Evolutionary conservation across 306 rosid genomes (phyloP).

Genomic region (Dalbergia cultrata): DNA sequence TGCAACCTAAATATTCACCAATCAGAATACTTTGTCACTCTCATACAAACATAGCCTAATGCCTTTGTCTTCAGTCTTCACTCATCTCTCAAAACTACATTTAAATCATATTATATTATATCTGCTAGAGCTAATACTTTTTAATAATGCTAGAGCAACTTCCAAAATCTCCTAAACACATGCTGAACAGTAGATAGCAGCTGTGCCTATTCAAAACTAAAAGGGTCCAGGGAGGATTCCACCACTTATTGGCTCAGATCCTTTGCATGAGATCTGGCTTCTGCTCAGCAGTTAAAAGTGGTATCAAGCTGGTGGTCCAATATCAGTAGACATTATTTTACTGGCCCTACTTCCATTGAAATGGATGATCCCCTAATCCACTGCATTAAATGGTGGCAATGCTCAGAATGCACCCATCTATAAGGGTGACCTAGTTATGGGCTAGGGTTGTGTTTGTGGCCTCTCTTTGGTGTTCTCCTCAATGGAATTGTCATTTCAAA

Average conservation of each 20-base stretch:
- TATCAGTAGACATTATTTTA: not conserved
- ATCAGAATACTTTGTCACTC: constrained; percentile 2
- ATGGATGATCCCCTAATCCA: too few relatives aligned
- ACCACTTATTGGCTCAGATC: not conserved
- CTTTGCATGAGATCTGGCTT: constrained; percentile 23
- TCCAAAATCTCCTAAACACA: constrained; percentile 19
- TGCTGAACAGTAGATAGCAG: constrained; percentile 29
- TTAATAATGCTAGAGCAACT: constrained; percentile 1
- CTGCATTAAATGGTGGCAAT: too few relatives aligned
- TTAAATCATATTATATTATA: constrained; percentile 3
- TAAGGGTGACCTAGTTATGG: too few relatives aligned
- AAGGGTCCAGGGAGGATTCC: not conserved
- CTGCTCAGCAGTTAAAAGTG: not conserved
- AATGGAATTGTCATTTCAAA: too few relatives aligned
- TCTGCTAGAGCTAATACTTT: not conserved
- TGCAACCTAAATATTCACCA: constrained; percentile 11
- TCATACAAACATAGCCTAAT: not conserved
- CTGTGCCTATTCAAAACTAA: constrained; percentile 32
- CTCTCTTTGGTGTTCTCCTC: too few relatives aligned
- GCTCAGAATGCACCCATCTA: too few relatives aligned
- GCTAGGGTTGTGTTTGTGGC: too few relatives aligned
- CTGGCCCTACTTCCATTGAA: too few relatives aligned
- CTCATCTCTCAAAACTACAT: constrained; percentile 10
- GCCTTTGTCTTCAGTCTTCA: not conserved
- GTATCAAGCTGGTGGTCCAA: constrained; percentile 17